Percentiles rank a stretch among this genome's conserved stretches.
Evolutionary conservation across 1,139 yeast species (phyloP).

Genomic region (Scheffersomyces quercinus): DNA sequence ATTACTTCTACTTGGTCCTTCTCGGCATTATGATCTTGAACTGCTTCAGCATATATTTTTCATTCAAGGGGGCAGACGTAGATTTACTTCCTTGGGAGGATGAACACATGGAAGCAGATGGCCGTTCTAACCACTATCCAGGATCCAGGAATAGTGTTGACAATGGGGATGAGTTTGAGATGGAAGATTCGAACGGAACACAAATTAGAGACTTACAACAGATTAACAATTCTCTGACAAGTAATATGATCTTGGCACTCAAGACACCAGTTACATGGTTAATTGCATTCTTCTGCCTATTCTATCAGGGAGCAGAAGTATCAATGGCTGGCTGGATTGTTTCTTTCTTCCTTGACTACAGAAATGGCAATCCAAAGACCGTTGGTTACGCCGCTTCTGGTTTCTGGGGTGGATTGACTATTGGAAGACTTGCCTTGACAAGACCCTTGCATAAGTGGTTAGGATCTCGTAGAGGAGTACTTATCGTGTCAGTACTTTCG

Average conservation of each 20-base stretch:
- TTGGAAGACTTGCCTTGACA: constrained; percentile 55
- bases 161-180: constrained; percentile 2
- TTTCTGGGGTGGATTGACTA: constrained; percentile 68
- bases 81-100: constrained; percentile 16
- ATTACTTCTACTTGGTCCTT: constrained; percentile 51
- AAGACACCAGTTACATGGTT: constrained; percentile 53
- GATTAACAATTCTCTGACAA: not conserved
- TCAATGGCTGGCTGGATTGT: constrained; percentile 74
- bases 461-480: constrained; percentile 50
- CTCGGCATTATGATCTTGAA: constrained; percentile 38
- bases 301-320: constrained; percentile 70
- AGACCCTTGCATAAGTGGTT: constrained; percentile 35
- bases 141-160: not conserved
- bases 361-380: constrained; percentile 44
- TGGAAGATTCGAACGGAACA: not conserved
- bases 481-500: constrained; percentile 31
- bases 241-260: constrained; percentile 30
- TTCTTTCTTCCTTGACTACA: constrained; percentile 56
- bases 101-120: constrained; percentile 1
- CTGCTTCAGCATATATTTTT: constrained; percentile 24
- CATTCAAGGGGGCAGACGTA: constrained; percentile 46
- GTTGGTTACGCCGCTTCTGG: constrained; percentile 70
- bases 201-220: not conserved
- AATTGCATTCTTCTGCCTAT: constrained; percentile 51
- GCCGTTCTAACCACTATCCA: not conserved